phyloP scores from a whole-genome alignment of 176 grass and related monocot species.

The Hsuehochloa calcarea region DNA sequence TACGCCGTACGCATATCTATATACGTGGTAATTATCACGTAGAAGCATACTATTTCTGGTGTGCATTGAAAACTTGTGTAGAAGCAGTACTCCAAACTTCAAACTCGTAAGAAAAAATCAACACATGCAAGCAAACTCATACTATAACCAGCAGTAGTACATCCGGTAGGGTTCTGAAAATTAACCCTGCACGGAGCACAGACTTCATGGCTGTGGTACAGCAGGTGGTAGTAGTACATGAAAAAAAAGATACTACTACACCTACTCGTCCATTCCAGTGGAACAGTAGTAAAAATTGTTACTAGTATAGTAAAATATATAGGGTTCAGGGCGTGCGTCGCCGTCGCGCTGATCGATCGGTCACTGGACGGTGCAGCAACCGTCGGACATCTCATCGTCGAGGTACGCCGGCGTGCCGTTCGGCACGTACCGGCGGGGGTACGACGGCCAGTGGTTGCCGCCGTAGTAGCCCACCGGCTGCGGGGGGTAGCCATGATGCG shows the following conservation, averaged over 20 bases:
- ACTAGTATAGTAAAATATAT: neutral
- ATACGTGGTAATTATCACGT: no score
- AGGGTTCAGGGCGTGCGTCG: neutral
- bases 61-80: neutral
- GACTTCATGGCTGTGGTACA: neutral
- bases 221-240: neutral
- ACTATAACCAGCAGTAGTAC: neutral
- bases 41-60: no score
- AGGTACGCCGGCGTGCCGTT: neutral
- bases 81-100: neutral
- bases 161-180: neutral
- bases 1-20: no score
- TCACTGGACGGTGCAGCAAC: conserved; percentile 36
- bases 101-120: neutral
- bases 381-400: neutral
- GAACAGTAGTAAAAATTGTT: neutral
- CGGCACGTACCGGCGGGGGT: neutral
- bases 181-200: neutral
- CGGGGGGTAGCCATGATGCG: neutral
- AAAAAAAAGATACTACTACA: neutral
- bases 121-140: neutral
- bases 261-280: neutral
- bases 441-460: neutral
- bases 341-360: neutral
- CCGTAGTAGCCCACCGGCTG: neutral